A percentile compares a stretch with the other conserved stretches of the same genome.
Evolutionary conservation across 805 yeast genomes (phyloP).

Genomic region (Wickerhamomyces bisporus): DNA sequence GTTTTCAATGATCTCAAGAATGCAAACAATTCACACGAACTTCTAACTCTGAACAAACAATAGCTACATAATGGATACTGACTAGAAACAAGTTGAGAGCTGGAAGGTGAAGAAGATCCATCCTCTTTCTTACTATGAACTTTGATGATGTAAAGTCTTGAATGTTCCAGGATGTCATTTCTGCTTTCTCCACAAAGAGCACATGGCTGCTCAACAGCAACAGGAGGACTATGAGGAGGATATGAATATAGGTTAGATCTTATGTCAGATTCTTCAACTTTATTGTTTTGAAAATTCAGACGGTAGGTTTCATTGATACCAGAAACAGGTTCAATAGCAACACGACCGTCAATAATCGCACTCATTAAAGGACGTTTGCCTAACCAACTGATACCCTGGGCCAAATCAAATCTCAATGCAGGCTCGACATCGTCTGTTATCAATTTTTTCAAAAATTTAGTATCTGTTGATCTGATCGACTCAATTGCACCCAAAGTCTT

Average conservation of each 20-base stretch:
- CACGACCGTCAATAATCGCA: slow-evolving; percentile 73
- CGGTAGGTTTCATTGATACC: slow-evolving; percentile 76
- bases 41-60: slow-evolving; percentile 74
- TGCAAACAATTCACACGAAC: slow-evolving; percentile 78
- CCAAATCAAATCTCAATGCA: slow-evolving; percentile 53
- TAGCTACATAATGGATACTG: slow-evolving; percentile 73
- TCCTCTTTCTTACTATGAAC: slow-evolving; percentile 28
- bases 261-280: slow-evolving; percentile 14
- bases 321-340: slow-evolving; percentile 79
- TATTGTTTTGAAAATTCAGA: slow-evolving; percentile 22
- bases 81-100: slow-evolving; percentile 27
- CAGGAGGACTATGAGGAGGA: slow-evolving; percentile 53
- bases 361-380: slow-evolving; percentile 56
- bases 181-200: slow-evolving; percentile 80
- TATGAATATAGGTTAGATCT: slow-evolving; percentile 37
- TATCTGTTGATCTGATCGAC: slow-evolving; percentile 33
- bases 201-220: slow-evolving; percentile 73
- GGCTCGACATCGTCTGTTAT: slow-evolving; percentile 80
- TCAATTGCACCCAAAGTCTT: slow-evolving; percentile 29
- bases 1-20: slow-evolving; percentile 59
- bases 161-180: slow-evolving; percentile 65
- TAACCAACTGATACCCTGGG: slow-evolving; percentile 61
- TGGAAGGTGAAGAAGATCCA: slow-evolving; percentile 9
- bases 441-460: slow-evolving; percentile 56
- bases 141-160: slow-evolving; percentile 68